Conservation (phyloP, 768 basidiomycete species). For the Ephemerocybe angulata region DNA sequence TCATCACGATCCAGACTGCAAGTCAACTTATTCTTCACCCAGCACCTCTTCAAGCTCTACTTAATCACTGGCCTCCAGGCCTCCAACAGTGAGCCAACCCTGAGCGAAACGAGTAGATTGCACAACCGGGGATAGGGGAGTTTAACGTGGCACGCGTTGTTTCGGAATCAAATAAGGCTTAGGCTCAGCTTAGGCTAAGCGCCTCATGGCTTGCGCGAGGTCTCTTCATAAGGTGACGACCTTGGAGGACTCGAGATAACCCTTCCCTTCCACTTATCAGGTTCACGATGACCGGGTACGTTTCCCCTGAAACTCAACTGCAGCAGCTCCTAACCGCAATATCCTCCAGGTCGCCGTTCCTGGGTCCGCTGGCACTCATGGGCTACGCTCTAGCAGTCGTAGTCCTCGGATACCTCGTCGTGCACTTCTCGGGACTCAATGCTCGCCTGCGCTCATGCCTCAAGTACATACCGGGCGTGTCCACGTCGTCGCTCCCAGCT, state of each 20-base stretch:
- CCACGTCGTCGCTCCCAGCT: background rate
- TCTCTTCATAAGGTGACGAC: background rate
- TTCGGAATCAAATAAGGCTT: conserved; percentile 7
- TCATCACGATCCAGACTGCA: too few relatives aligned
- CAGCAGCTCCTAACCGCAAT: background rate
- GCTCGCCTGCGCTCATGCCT: background rate
- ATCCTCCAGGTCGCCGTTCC: background rate
- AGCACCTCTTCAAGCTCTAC: too few relatives aligned
- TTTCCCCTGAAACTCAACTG: background rate
- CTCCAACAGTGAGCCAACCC: background rate
- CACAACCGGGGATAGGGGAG: background rate
- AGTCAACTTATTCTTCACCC: too few relatives aligned
- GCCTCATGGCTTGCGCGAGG: conserved; percentile 11
- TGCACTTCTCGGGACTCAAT: background rate
- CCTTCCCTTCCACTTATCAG: background rate
- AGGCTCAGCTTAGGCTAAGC: too few relatives aligned
- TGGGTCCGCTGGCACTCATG: conserved; percentile 10
- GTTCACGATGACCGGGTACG: conserved; percentile 8
- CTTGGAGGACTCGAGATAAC: background rate
- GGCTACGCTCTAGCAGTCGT: conserved; percentile 3
- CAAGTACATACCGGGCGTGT: background rate
- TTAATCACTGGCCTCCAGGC: too few relatives aligned
- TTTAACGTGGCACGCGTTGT: conserved; percentile 10
- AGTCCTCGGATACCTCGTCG: background rate
- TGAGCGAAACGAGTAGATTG: background rate